Evolutionary conservation across 2,329 filamentous ascomycete genomes (phyloP).

Genomic region (Tolypocladium inflatum): DNA sequence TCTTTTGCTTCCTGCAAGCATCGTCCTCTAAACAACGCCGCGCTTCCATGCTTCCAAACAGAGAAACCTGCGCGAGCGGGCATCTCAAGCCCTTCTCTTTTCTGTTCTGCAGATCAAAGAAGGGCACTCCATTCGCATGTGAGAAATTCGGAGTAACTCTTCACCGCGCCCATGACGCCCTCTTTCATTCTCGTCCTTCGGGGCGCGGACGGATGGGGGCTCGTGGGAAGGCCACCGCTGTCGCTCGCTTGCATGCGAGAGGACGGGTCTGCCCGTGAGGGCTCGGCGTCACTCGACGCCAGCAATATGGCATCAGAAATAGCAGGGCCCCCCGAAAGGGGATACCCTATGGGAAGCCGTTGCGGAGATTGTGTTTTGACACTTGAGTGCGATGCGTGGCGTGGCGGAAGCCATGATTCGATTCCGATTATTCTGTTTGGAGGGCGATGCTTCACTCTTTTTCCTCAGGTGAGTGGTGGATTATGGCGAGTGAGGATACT

Average conservation of each 20-base stretch:
- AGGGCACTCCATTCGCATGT: slow-evolving; percentile 5
- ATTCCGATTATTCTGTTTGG: slow-evolving; percentile 15
- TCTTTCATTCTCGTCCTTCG: not conserved
- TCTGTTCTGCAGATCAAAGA: not conserved
- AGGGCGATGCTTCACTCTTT: slow-evolving; percentile 13
- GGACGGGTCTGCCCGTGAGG: slow-evolving; percentile 15
- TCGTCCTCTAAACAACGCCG: slow-evolving; percentile 12
- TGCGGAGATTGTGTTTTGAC: slow-evolving; percentile 14
- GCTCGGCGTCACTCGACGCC: slow-evolving; percentile 11
- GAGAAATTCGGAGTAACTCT: slow-evolving; percentile 15
- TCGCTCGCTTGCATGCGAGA: slow-evolving; percentile 5
- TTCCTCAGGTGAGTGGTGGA: slow-evolving; percentile 7
- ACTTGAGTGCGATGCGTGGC: slow-evolving; percentile 16
- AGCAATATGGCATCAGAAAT: slow-evolving; percentile 14
- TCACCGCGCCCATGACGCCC: slow-evolving; percentile 2
- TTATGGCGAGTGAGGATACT: slow-evolving; percentile 1
- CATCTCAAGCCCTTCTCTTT: not conserved
- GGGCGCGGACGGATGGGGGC: not conserved
- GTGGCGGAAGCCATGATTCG: slow-evolving; percentile 12
- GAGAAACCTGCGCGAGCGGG: slow-evolving; percentile 4
- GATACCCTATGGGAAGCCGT: slow-evolving; percentile 11
- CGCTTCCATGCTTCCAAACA: slow-evolving; percentile 14
- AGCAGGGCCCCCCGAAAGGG: slow-evolving; percentile 6
- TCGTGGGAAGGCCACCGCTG: slow-evolving; percentile 6
- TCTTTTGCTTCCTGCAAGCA: slow-evolving; percentile 8